Percentiles rank a stretch among this genome's conserved stretches.
These are phyloP conservation scores for Amphicarpaea edgeworthii DNA, from an alignment of 306 rosid species.

Conservation along the genomic window DNA sequence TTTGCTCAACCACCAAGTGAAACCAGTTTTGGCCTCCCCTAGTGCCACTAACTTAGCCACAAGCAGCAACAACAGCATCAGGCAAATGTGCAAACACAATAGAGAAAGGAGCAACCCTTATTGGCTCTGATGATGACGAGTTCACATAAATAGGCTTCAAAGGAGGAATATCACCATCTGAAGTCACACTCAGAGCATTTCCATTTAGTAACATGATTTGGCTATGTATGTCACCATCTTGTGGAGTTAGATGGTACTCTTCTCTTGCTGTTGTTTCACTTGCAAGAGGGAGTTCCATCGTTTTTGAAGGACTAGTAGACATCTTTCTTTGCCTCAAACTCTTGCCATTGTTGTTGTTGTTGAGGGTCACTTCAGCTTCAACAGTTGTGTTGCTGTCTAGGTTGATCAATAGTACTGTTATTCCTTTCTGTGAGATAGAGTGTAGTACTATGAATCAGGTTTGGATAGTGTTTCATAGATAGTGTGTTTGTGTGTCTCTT, in stretches of 20 bases:
- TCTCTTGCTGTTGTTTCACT: conserved; percentile 57
- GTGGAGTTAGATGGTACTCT: conserved; percentile 83
- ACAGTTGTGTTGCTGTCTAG: conserved; percentile 56
- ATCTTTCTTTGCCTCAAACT: conserved; percentile 48
- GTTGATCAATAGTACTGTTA: conserved; percentile 78
- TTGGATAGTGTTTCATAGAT: no score
- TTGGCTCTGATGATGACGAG: conserved; percentile 58
- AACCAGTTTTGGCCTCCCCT: conserved; percentile 48
- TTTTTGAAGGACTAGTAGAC: conserved; percentile 19
- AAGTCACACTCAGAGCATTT: conserved; percentile 57
- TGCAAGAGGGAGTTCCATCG: conserved; percentile 36
- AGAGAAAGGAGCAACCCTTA: conserved; percentile 72
- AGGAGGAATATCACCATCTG: conserved; percentile 74
- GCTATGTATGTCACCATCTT: conserved; percentile 75
- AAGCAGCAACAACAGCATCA: conserved; percentile 63
- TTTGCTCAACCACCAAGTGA: conserved; percentile 44
- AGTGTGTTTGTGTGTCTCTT: conserved; percentile 28
- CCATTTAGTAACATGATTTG: conserved; percentile 83
- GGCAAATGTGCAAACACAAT: conserved; percentile 87
- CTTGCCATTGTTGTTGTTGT: conserved; percentile 26
- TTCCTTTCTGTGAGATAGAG: conserved; percentile 73
- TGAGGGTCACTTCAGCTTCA: conserved; percentile 51
- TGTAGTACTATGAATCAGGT: conserved; percentile 23
- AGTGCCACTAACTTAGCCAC: conserved; percentile 54
- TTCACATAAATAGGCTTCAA: conserved; percentile 66